phyloP scores from a whole-genome alignment of 345 rosid genomes.

The Salix suchowensis region DNA sequence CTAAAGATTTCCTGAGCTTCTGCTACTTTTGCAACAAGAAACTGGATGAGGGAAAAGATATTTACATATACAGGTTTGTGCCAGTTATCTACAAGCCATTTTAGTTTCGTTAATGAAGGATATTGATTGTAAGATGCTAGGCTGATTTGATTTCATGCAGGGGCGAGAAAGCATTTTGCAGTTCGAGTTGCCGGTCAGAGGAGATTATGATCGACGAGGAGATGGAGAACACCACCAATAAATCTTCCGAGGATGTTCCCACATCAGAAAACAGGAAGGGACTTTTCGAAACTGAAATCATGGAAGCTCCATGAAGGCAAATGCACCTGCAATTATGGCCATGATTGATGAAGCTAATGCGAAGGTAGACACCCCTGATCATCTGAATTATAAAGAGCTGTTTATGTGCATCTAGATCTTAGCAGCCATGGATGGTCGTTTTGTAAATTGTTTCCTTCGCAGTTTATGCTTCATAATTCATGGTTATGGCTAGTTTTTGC shows the following conservation, averaged over 20 bases:
- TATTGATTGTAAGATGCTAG: background rate
- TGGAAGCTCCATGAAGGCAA: constrained; percentile 17
- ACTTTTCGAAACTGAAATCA: constrained; percentile 38
- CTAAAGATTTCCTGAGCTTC: constrained; percentile 52
- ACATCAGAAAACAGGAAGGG: constrained; percentile 18
- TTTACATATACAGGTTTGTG: constrained; percentile 76
- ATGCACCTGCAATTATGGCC: constrained; percentile 21
- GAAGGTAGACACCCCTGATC: constrained; percentile 35
- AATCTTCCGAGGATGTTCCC: constrained; percentile 21
- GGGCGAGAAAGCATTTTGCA: constrained; percentile 85
- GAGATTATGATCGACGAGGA: constrained; percentile 62
- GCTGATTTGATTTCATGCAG: constrained; percentile 36
- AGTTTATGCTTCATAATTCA: constrained; percentile 30
- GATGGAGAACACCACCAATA: constrained; percentile 30
- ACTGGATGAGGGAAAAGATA: constrained; percentile 54
- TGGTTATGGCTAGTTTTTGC: constrained; percentile 19
- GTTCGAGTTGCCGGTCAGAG: constrained; percentile 51
- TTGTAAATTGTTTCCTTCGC: constrained; percentile 40
- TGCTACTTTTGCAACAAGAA: constrained; percentile 72
- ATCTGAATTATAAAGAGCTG: constrained; percentile 71
- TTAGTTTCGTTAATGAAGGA: background rate
- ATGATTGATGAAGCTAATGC: constrained; percentile 25
- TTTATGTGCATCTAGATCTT: constrained; percentile 36
- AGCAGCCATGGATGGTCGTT: constrained; percentile 71
- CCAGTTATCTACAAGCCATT: background rate